Evolutionary conservation across 2,329 filamentous ascomycete species (phyloP).

Genomic region (Cercospora janseana): DNA sequence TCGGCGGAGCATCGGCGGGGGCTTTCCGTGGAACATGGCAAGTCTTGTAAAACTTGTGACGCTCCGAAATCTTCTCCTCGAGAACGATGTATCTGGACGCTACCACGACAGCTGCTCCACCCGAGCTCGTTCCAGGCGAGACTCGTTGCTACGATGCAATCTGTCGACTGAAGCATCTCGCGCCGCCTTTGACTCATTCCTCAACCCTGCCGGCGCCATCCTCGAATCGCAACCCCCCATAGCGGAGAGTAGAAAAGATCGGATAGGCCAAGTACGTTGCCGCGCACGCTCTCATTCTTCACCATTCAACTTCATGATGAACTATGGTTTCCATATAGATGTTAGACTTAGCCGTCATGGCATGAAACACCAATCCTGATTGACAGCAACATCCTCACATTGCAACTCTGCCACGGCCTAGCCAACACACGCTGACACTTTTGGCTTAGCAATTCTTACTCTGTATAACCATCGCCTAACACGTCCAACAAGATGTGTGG

Average conservation of each 20-base stretch:
- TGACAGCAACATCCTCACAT: neutral
- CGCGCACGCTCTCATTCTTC: slow-evolving; percentile 1
- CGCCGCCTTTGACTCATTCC: neutral
- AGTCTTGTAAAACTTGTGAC: slow-evolving; percentile 1
- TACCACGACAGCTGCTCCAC: neutral
- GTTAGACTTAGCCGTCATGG: slow-evolving; percentile 27
- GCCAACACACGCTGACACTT: slow-evolving; percentile 5
- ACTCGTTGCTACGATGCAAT: neutral
- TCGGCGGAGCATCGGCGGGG: too few species aligned
- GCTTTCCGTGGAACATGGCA: slow-evolving; percentile 1
- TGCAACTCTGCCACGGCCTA: neutral
- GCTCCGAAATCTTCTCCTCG: neutral
- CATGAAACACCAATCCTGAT: slow-evolving; percentile 21
- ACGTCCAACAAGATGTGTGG: slow-evolving; percentile 47
- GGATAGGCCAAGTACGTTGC: slow-evolving; percentile 7
- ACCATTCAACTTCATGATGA: slow-evolving; percentile 15
- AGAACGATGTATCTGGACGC: slow-evolving; percentile 7
- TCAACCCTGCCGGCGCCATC: neutral
- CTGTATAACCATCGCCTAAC: slow-evolving; percentile 7
- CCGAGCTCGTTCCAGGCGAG: neutral
- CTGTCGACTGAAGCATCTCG: neutral
- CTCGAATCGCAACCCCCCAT: slow-evolving; percentile 5
- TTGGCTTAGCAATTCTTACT: slow-evolving; percentile 2
- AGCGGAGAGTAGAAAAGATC: neutral
- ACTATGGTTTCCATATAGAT: slow-evolving; percentile 25